Percentiles rank a stretch among this genome's conserved stretches.
Conservation (phyloP, 2,329 filamentous ascomycete species). For the Tolypocladium nubicola region DNA sequence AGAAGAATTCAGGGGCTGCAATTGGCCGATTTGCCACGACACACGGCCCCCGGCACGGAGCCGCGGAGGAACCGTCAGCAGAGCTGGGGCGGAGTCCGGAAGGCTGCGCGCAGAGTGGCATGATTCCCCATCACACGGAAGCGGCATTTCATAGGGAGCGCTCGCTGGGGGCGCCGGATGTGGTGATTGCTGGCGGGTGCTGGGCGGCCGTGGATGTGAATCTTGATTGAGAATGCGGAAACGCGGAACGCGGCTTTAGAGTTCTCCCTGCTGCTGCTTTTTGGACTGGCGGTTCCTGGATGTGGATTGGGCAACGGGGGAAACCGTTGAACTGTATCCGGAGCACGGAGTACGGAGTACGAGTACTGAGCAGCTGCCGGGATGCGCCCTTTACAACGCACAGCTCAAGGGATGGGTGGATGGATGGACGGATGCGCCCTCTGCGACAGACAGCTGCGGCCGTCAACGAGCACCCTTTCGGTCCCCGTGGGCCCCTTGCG, state of each 20-base stretch:
- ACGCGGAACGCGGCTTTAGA: background rate
- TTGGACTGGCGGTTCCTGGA: background rate
- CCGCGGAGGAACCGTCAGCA: background rate
- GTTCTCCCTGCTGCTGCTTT: background rate
- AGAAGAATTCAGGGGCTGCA: background rate
- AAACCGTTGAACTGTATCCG: background rate
- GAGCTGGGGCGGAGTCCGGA: background rate
- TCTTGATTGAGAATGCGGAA: background rate
- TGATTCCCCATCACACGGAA: background rate
- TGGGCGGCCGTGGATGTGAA: background rate
- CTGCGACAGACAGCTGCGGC: background rate
- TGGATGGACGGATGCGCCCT: background rate
- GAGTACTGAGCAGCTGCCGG: background rate
- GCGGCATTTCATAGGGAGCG: background rate
- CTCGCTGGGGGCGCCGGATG: background rate
- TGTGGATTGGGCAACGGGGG: background rate
- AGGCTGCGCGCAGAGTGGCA: background rate
- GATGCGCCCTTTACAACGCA: background rate
- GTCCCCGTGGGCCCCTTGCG: background rate
- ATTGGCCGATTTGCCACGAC: background rate
- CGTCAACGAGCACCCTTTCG: background rate
- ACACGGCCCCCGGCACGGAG: background rate
- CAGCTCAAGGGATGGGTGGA: background rate
- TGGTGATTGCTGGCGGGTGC: background rate
- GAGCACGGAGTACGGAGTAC: too few relatives aligned